Percentiles rank a stretch among this genome's conserved stretches.
Evolutionary conservation across 2,329 filamentous ascomycete species (phyloP).

Genomic region (Scedosporium dehoogii): DNA sequence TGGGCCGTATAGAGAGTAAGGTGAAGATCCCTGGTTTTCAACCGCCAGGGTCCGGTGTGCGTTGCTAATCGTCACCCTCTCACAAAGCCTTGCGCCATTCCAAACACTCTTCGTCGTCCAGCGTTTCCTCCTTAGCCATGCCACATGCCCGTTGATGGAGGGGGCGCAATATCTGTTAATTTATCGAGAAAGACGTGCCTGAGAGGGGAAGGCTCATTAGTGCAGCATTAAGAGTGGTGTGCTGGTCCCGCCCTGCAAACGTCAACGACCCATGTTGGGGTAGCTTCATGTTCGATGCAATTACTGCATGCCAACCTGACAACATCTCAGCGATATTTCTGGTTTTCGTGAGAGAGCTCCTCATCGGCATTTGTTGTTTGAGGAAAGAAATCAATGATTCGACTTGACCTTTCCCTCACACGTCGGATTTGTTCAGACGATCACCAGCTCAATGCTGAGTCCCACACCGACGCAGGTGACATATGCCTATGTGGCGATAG

Average conservation of each 20-base stretch:
- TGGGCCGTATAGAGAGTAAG: background rate
- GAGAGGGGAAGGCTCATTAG: background rate
- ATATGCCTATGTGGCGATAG: no score
- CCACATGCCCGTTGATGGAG: background rate
- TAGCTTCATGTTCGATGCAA: background rate
- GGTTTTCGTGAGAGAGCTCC: background rate
- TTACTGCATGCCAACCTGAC: background rate
- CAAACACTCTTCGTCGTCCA: background rate
- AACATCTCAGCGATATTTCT: background rate
- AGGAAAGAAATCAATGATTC: no score
- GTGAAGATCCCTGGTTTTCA: background rate
- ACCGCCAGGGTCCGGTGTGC: background rate
- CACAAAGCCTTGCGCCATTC: background rate
- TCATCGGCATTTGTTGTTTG: background rate
- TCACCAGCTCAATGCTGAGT: no score
- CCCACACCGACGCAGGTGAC: no score
- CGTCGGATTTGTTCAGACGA: no score
- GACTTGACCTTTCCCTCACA: no score
- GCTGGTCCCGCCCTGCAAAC: background rate
- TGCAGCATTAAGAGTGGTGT: background rate
- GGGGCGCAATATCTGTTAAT: background rate
- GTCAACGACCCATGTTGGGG: background rate
- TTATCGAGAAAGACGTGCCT: background rate
- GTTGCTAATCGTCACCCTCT: background rate
- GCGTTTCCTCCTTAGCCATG: background rate